Evolutionary conservation across 192 early-diverging fungal genomes (phyloP).

Genomic region (Entomortierella chlamydospora): DNA sequence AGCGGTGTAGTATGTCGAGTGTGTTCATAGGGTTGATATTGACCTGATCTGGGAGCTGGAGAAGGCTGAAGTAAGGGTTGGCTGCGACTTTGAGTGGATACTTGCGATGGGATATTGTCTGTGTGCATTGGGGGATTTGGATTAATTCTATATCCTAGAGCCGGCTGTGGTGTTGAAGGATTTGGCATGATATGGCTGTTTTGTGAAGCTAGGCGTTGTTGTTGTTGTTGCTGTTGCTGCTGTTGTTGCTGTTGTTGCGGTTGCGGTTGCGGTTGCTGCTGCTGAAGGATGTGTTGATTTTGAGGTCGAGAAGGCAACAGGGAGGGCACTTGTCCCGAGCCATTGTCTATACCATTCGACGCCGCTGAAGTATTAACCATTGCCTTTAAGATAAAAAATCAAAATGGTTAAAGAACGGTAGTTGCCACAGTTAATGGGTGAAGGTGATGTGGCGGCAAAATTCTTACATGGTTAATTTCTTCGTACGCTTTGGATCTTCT

Average conservation of each 20-base stretch:
- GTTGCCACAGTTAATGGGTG: neutral
- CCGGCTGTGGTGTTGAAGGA: neutral
- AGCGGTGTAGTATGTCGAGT: neutral
- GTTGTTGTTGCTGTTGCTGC: neutral
- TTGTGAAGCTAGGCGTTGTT: neutral
- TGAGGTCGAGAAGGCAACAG: neutral
- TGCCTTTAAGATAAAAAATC: neutral
- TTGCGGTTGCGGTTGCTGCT: neutral
- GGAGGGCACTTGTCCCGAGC: neutral
- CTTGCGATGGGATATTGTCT: slow-evolving; percentile 2
- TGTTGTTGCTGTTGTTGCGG: slow-evolving; percentile 14
- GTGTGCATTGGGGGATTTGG: neutral
- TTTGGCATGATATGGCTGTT: neutral
- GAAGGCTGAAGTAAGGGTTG: slow-evolving; percentile 6
- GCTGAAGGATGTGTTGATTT: too few species aligned
- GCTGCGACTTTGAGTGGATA: neutral
- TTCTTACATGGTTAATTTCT: slow-evolving; percentile 43
- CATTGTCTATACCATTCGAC: neutral
- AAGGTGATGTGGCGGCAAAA: neutral
- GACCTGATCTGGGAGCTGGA: neutral
- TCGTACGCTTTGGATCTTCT: slow-evolving; percentile 50
- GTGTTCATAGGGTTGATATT: slow-evolving; percentile 19
- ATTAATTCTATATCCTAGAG: slow-evolving; percentile 1
- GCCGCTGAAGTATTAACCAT: neutral
- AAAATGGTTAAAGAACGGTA: neutral